These are phyloP conservation scores for Artemisia annua DNA, from an alignment of 129 eudicot genomes.

Conservation along the genomic window DNA sequence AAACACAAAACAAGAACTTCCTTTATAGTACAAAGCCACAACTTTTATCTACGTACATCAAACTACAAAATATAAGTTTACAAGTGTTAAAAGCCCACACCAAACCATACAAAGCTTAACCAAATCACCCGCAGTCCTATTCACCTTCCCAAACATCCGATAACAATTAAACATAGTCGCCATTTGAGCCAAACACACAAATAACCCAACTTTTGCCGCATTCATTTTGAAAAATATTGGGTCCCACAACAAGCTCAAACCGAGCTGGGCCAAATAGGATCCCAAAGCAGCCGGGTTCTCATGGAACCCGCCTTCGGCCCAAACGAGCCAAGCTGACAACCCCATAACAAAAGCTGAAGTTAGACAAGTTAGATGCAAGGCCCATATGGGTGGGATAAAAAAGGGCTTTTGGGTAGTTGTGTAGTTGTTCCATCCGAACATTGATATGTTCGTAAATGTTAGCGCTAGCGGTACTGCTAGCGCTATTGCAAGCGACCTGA, in stretches of 20 bases:
- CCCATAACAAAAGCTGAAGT: slow-evolving; percentile 52
- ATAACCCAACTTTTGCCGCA: slow-evolving; percentile 50
- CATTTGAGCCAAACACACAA: slow-evolving; percentile 52
- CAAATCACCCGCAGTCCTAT: slow-evolving; percentile 71
- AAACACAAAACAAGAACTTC: neutral
- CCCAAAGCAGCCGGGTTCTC: slow-evolving; percentile 45
- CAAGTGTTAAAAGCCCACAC: slow-evolving; percentile 59
- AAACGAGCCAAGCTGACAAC: slow-evolving; percentile 77
- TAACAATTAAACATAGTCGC: slow-evolving; percentile 48
- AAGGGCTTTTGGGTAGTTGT: slow-evolving; percentile 37
- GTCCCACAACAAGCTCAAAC: slow-evolving; percentile 66
- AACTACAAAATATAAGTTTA: slow-evolving; percentile 52
- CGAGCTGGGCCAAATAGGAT: slow-evolving; percentile 58
- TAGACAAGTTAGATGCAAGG: slow-evolving; percentile 52
- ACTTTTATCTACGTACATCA: neutral
- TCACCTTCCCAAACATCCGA: slow-evolving; percentile 47
- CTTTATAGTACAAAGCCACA: neutral
- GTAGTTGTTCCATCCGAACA: slow-evolving; percentile 52
- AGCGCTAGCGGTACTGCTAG: slow-evolving; percentile 56
- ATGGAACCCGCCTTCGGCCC: slow-evolving; percentile 94
- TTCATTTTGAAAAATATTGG: slow-evolving; percentile 65
- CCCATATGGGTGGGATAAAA: slow-evolving; percentile 75
- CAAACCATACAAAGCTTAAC: slow-evolving; percentile 70
- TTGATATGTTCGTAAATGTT: slow-evolving; percentile 46
- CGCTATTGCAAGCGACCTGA: slow-evolving; percentile 60